Evolutionary conservation across 2,329 filamentous ascomycete species (phyloP).

Genomic region (Cucurbitaria berberidis): DNA sequence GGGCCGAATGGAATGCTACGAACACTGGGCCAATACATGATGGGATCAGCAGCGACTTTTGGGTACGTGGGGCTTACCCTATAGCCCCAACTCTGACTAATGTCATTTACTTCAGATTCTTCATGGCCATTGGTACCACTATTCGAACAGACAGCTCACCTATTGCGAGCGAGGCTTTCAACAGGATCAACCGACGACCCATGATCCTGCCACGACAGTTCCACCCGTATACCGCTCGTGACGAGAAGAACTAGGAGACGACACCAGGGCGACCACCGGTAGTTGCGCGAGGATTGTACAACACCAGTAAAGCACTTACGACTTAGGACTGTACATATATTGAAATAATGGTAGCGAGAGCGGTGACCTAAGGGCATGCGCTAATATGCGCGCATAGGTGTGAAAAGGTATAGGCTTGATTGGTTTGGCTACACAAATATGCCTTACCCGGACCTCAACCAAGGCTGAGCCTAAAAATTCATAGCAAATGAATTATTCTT

Average conservation of each 20-base stretch:
- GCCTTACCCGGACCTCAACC: not conserved
- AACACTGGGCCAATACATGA: slow-evolving; percentile 95
- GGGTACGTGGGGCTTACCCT: slow-evolving; percentile 65
- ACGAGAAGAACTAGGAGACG: slow-evolving; percentile 36
- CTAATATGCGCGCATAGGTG: not conserved
- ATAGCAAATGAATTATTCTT: too few species aligned
- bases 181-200: slow-evolving; percentile 71
- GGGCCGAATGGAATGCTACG: slow-evolving; percentile 93
- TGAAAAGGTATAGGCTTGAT: not conserved
- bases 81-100: slow-evolving; percentile 16
- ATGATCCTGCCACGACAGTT: slow-evolving; percentile 65
- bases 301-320: slow-evolving; percentile 13
- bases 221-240: slow-evolving; percentile 32
- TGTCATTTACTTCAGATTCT: slow-evolving; percentile 68
- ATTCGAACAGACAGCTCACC: slow-evolving; percentile 90
- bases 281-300: slow-evolving; percentile 20
- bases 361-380: not conserved
- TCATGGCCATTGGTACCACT: slow-evolving; percentile 98
- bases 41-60: slow-evolving; percentile 92
- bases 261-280: not conserved
- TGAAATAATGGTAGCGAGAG: not conserved
- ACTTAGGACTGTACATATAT: slow-evolving; percentile 19
- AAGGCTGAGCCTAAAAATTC: too few species aligned
- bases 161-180: slow-evolving; percentile 76
- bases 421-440: not conserved